Evolutionary conservation across 257 asterid species (phyloP), one percentile per base, ranked within the genome.

Genomic region (Henckelia pumila): DNA sequence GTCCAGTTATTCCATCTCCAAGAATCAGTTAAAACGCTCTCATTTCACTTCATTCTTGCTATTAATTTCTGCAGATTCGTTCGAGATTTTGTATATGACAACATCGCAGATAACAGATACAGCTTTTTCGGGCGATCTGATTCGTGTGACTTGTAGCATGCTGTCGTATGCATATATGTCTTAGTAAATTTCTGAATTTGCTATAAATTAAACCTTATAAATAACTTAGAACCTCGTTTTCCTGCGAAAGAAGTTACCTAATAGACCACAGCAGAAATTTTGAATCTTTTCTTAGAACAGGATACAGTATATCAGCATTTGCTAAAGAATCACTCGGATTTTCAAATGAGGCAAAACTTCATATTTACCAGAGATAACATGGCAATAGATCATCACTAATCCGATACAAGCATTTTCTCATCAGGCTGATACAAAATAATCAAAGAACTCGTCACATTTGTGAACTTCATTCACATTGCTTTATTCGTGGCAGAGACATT

Each of bases 71-170:
- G 88, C 95, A 92, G 98, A 71, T 92, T 92, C 72, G 7, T 86
- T 16, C 86, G 97, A 63, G 95, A 91, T 73, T 74, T 87, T 60
- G 82, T 75, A 13, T 92, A 92, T 68, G 96, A 92, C 61, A 84
- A 84, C 70, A 73, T 92, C 71, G 95, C 98, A 62, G 82, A 89
- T 71, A 92, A 89, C 78, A 91, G 96, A 68, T 92, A 89, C 69
- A 80, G 80, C 20, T 63, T 92, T 67, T 92, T 92, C 64, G 97
- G 98, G 40, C 93, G 92, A 68, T 50, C 96, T 6, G 96, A 92
- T 60, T 79, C 97, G 23, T 92, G 96, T 75, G 96, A 92, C 21
- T 57, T 92, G 75, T 86, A 84, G 30, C 20, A 16, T 40, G 21
- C 19, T 47, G 21, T 16, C 6, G 17, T 13, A 40, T 11, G 50